These are phyloP conservation scores for Nephelium lappaceum DNA, from an alignment of 345 rosid genomes.

Conservation along the genomic window DNA sequence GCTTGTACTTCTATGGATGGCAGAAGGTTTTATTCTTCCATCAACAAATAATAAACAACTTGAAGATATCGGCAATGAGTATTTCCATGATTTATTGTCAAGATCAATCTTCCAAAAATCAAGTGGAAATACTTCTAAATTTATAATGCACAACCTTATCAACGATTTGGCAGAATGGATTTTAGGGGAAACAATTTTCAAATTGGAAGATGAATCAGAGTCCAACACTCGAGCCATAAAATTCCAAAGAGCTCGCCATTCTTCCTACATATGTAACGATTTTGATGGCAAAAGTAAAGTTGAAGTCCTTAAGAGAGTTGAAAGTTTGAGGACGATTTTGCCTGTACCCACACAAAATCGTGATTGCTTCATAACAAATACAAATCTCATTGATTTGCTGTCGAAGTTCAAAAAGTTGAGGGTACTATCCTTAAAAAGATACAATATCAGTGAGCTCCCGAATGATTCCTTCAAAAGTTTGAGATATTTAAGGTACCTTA, in stretches of 20 bases:
- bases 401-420: neutral
- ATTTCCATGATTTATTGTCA: neutral
- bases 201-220: neutral
- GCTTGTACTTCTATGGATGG: constrained; percentile 29
- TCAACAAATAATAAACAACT: neutral
- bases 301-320: neutral
- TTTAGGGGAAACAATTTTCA: neutral
- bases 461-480: constrained; percentile 8
- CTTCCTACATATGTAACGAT: neutral
- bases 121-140: neutral
- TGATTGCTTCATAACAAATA: neutral
- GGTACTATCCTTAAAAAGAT: neutral
- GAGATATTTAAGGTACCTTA: constrained; percentile 9
- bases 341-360: neutral
- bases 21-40: constrained; percentile 19
- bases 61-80: constrained; percentile 12
- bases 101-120: constrained; percentile 18
- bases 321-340: neutral
- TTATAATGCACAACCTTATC: constrained; percentile 26
- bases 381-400: neutral
- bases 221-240: neutral
- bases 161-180: constrained; percentile 7
- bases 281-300: too few species aligned
- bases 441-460: neutral
- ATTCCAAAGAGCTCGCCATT: neutral